Percentiles rank a stretch among this genome's conserved stretches.
Conservation (phyloP, 768 basidiomycete species). For the Podaxis sp. region DNA sequence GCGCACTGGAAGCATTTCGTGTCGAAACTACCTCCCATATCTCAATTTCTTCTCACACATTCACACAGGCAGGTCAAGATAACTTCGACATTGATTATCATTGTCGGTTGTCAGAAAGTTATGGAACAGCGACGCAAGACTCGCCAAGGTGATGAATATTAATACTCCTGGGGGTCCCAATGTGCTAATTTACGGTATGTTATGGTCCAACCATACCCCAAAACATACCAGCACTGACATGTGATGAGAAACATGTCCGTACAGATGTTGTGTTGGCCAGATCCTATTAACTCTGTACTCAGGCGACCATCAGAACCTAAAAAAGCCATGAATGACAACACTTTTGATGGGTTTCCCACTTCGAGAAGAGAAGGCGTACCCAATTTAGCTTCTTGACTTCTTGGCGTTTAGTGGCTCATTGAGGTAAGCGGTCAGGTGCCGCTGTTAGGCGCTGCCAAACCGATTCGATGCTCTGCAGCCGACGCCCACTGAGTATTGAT, state of each 20-base stretch:
- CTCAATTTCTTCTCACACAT: background rate
- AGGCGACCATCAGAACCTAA: constrained; percentile 1
- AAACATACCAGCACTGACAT: background rate
- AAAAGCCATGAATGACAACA: background rate
- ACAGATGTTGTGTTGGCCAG: background rate
- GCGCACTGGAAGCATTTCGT: background rate
- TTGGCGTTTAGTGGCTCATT: background rate
- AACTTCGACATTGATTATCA: background rate
- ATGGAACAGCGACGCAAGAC: background rate
- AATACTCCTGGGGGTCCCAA: background rate
- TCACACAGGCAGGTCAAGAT: background rate
- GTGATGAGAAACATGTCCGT: background rate
- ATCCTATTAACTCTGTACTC: background rate
- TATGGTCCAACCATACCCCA: background rate
- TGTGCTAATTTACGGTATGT: background rate
- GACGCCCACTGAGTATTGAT: background rate
- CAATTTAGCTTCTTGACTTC: constrained; percentile 1
- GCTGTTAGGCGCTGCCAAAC: background rate
- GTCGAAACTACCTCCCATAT: background rate
- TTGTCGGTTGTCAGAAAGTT: background rate
- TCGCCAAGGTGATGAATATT: background rate
- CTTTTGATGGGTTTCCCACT: background rate
- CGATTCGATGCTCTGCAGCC: background rate
- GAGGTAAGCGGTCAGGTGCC: background rate
- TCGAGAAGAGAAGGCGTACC: background rate